Percentiles rank a stretch among this genome's conserved stretches.
phyloP scores from a whole-genome alignment of 495 filamentous ascomycete genomes.

The Echria macrotheca region DNA sequence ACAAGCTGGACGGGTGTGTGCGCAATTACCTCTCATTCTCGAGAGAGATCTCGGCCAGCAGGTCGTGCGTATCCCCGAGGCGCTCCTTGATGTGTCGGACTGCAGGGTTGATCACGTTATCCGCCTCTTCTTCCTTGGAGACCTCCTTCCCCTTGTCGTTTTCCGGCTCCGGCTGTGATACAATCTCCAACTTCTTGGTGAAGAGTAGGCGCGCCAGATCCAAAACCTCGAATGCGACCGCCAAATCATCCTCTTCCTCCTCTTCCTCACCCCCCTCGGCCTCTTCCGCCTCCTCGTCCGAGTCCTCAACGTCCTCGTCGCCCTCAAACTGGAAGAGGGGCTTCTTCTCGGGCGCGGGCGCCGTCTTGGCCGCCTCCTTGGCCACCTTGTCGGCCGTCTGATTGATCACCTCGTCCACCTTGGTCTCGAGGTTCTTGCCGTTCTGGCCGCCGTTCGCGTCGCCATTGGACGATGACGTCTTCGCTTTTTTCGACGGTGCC shows the following conservation, averaged over 20 bases:
- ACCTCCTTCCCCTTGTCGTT: slow-evolving; percentile 49
- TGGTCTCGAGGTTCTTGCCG: no score
- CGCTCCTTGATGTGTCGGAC: slow-evolving; percentile 73
- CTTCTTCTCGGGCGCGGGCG: slow-evolving; percentile 45
- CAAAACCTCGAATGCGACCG: slow-evolving; percentile 82
- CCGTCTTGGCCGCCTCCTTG: slow-evolving; percentile 38
- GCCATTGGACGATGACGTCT: no score
- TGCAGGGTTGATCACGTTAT: no score
- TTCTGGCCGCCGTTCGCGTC: no score
- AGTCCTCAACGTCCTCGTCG: slow-evolving; percentile 87
- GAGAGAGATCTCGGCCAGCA: slow-evolving; percentile 87
- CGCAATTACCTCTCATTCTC: slow-evolving; percentile 86
- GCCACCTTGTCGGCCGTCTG: slow-evolving; percentile 22
- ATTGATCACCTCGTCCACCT: slow-evolving; percentile 45
- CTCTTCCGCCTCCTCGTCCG: slow-evolving; percentile 54
- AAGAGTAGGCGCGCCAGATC: slow-evolving; percentile 85
- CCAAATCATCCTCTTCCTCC: slow-evolving; percentile 87
- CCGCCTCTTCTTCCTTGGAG: slow-evolving; percentile 33
- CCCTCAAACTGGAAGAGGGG: slow-evolving; percentile 87
- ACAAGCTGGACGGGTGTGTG: slow-evolving; percentile 8
- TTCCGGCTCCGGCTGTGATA: slow-evolving; percentile 21
- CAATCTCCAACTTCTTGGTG: slow-evolving; percentile 45
- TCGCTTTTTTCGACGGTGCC: slow-evolving; percentile 31
- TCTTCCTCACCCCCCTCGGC: slow-evolving; percentile 48
- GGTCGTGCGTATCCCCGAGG: slow-evolving; percentile 83